phyloP scores from a whole-genome alignment of 352 stramenopile species.

The Pythium coloratum region DNA sequence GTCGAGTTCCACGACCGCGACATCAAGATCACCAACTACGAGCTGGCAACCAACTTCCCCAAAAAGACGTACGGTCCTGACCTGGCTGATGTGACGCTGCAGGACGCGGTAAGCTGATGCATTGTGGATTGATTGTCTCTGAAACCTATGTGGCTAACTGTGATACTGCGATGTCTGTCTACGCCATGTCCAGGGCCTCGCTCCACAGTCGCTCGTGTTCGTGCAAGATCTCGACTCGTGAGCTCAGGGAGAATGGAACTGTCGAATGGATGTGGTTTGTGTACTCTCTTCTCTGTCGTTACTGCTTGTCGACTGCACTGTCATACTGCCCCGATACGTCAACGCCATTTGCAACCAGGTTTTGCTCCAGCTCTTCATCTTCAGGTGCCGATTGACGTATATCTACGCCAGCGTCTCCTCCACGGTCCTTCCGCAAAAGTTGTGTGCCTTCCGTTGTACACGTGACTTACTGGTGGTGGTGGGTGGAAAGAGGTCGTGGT shows the following conservation, averaged over 20 bases:
- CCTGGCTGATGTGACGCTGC: conserved; percentile 57
- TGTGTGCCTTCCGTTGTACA: too few relatives aligned
- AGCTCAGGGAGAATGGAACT: neutral
- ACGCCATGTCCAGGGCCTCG: conserved; percentile 46
- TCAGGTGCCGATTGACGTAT: too few relatives aligned
- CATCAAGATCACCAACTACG: conserved; percentile 77
- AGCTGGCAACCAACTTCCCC: conserved; percentile 85
- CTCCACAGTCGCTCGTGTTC: conserved; percentile 74
- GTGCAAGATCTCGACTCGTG: conserved; percentile 86
- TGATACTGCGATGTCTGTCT: neutral
- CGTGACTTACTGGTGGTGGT: too few relatives aligned
- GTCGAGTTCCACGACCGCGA: conserved; percentile 78
- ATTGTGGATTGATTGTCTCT: neutral
- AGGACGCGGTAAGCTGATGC: conserved; percentile 53
- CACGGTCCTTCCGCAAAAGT: too few relatives aligned
- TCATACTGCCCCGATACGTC: too few relatives aligned
- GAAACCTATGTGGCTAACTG: neutral
- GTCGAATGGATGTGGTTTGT: neutral
- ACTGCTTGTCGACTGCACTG: too few relatives aligned
- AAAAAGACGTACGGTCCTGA: conserved; percentile 73
- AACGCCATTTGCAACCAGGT: too few relatives aligned
- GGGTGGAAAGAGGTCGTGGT: too few relatives aligned
- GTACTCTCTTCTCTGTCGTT: neutral
- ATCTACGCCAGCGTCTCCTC: too few relatives aligned
- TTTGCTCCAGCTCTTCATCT: too few relatives aligned